These are phyloP conservation scores for Monilinia fructicola DNA, from an alignment of 2,329 filamentous ascomycete genomes.

Conservation along the genomic window DNA sequence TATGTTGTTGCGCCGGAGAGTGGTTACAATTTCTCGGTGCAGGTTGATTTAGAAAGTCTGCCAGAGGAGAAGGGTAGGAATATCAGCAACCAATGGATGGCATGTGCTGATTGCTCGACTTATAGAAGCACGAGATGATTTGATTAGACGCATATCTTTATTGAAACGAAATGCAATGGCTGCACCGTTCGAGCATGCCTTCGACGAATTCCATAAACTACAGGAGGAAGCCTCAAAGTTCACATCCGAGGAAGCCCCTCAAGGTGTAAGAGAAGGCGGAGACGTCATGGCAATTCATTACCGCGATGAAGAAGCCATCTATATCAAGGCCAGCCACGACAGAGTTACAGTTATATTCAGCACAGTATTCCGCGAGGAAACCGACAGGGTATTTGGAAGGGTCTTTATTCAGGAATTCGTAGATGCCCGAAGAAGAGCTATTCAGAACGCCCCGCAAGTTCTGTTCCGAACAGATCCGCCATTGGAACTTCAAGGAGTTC, in stretches of 20 bases:
- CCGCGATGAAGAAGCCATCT: constrained; percentile 97
- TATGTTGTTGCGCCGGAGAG: constrained; percentile 86
- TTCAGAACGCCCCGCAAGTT: constrained; percentile 97
- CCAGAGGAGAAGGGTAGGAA: constrained; percentile 70
- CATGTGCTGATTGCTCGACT: constrained; percentile 20
- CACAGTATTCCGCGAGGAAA: constrained; percentile 96
- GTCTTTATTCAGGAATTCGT: constrained; percentile 99
- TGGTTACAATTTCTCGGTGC: constrained; percentile 94
- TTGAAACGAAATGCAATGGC: constrained; percentile 99
- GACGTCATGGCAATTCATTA: constrained; percentile 97
- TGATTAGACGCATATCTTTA: constrained; percentile 83
- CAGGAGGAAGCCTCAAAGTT: constrained; percentile 89
- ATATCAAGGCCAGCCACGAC: constrained; percentile 96
- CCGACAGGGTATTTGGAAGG: constrained; percentile 94
- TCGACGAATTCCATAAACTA: constrained; percentile 84
- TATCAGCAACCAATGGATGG: constrained; percentile 1
- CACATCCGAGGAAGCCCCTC: constrained; percentile 89
- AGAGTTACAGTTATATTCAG: constrained; percentile 99
- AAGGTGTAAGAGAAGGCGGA: constrained; percentile 84
- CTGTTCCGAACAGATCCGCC: constrained; percentile 94
- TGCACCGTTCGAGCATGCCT: constrained; percentile 95
- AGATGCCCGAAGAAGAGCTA: constrained; percentile 87
- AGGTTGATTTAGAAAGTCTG: constrained; percentile 83
- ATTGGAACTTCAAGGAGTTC: constrained; percentile 82
- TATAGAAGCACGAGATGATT: constrained; percentile 74